phyloP scores from a whole-genome alignment of 2,329 filamentous ascomycete species.

The Trichoderma semiorbis region DNA sequence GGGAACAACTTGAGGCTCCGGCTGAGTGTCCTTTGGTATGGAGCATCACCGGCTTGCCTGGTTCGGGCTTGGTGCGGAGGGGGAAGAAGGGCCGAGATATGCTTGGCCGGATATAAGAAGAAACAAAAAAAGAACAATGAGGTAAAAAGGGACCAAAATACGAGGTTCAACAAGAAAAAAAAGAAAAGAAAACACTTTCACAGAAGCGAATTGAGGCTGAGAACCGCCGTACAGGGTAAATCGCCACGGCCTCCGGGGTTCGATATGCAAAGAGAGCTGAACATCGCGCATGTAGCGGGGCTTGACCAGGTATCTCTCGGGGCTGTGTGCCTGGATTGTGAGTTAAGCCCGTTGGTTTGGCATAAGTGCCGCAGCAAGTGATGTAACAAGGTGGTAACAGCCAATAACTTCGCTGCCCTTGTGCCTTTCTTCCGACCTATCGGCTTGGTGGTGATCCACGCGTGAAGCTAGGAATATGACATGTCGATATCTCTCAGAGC shows the following conservation, averaged over 20 bases:
- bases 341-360: background rate
- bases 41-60: background rate
- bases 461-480: conserved; percentile 2
- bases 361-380: background rate
- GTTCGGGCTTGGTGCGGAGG: background rate
- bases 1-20: background rate
- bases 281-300: background rate
- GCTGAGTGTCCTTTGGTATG: background rate
- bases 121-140: background rate
- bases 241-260: background rate
- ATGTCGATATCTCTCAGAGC: background rate
- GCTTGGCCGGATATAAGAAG: background rate
- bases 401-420: background rate
- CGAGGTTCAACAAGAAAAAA: background rate
- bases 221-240: background rate
- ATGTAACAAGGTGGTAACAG: background rate
- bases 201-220: background rate
- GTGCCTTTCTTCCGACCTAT: background rate
- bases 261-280: background rate
- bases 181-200: background rate
- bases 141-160: background rate
- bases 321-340: background rate
- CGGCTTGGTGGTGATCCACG: conserved; percentile 10
- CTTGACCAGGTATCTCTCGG: background rate
- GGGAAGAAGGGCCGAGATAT: background rate